These are phyloP conservation scores for Metschnikowia similis DNA, from an alignment of 805 yeast species.

Conservation along the genomic window DNA sequence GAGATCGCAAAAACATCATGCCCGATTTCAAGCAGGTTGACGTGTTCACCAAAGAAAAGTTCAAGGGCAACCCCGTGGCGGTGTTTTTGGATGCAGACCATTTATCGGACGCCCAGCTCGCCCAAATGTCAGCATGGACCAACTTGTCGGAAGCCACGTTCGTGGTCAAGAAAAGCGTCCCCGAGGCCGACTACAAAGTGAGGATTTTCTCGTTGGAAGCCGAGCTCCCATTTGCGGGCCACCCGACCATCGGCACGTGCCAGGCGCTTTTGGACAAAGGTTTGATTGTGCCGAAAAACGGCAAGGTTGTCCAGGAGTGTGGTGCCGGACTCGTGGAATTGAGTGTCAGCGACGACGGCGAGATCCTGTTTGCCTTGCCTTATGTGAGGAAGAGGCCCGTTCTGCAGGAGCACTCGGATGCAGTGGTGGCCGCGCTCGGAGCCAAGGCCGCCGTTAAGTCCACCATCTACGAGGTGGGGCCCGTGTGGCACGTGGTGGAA, in stretches of 20 bases:
- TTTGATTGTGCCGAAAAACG: conserved; percentile 22
- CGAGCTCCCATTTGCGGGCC: conserved; percentile 63
- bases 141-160: conserved; percentile 59
- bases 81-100: conserved; percentile 42
- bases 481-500: conserved; percentile 40
- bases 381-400: conserved; percentile 12
- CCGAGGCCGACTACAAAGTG: conserved; percentile 43
- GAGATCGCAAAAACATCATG: not conserved
- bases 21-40: conserved; percentile 35
- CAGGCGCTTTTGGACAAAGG: conserved; percentile 42
- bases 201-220: conserved; percentile 45
- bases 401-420: conserved; percentile 4
- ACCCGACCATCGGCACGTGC: conserved; percentile 55
- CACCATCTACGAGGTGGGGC: conserved; percentile 39
- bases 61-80: conserved; percentile 54
- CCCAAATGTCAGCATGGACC: conserved; percentile 52
- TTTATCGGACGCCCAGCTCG: conserved; percentile 40
- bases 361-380: conserved; percentile 28
- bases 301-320: conserved; percentile 41
- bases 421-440: conserved; percentile 9
- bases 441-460: conserved; percentile 19
- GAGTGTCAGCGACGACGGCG: conserved; percentile 16
- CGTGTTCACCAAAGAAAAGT: conserved; percentile 37
- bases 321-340: conserved; percentile 40
- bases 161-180: conserved; percentile 36